Evolutionary conservation across 108 stramenopile species (phyloP), one percentile per base, ranked within the genome.

Genomic region (Mayamaea pseudoterrestris): DNA sequence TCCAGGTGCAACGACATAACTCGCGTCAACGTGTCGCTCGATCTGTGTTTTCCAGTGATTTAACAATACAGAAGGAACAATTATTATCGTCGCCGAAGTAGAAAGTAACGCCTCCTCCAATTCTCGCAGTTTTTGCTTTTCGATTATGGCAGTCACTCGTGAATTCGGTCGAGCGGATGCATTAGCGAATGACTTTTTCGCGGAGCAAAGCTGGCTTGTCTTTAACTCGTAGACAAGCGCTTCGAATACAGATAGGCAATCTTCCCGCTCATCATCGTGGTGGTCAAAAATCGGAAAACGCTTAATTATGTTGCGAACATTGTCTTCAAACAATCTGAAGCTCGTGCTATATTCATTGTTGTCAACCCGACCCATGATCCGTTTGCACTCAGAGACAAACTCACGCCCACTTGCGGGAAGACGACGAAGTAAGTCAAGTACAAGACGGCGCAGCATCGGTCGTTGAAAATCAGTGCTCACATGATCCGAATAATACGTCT

Each of bases 41-140:
- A 89, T 66, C 71, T 89, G 86, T n/a, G n/a, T n/a, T n/a, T 66
- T 57, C 90, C 90, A 91, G 53, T 91, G 84, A 28, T 71, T 59
- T 30, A 86, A 31, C 25, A 91, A 60, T 0, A 71, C 68, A 22
- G 60, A 45, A 11, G 90, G 90, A 27, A 91, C 84, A 14, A 91
- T 77, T 12, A 91, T 50, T 22, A 91, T 55, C 5, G 80, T 86
- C 7, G 59, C 58, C 5, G 61, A 55, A 12, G 76, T 73, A 3
- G 69, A 58, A 7, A 66, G 6, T 2, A 86, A 57, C 0, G 74
- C 37, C 13, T 60, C 58, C 2, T 51, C 21, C 2, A 75, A 44
- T 41, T 84, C 68, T 7, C 20, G 26, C 17, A 36, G 36, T 30
- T 56, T 70, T 23, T 52, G 55, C 41, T 47, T 44, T 39, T 76